Evolutionary conservation across 768 basidiomycete genomes (phyloP).

Genomic region (Naematelia encephala): DNA sequence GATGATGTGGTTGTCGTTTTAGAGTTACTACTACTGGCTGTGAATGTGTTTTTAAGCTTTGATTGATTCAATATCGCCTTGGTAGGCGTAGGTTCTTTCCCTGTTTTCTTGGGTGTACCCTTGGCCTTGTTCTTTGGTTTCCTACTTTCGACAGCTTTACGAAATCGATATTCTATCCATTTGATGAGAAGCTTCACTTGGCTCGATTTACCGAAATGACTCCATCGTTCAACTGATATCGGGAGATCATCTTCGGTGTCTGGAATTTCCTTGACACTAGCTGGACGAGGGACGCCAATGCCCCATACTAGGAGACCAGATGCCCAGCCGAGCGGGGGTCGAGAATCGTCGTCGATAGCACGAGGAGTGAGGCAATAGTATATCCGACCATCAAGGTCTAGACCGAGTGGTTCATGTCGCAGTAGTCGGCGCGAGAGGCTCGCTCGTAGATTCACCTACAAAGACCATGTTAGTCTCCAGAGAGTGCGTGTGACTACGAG

Average conservation of each 20-base stretch:
- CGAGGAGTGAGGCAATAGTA: slow-evolving; percentile 28
- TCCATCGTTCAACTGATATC: slow-evolving; percentile 23
- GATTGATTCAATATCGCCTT: slow-evolving; percentile 2
- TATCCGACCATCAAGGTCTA: slow-evolving; percentile 30
- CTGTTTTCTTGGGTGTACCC: slow-evolving; percentile 4
- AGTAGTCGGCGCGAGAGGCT: slow-evolving; percentile 12
- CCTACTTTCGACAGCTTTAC: slow-evolving; percentile 8
- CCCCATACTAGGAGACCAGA: slow-evolving; percentile 34
- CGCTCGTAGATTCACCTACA: slow-evolving; percentile 25
- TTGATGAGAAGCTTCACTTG: slow-evolving; percentile 17
- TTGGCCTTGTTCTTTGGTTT: slow-evolving; percentile 9
- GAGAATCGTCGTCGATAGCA: slow-evolving; percentile 19
- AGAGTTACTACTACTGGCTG: too few relatives aligned
- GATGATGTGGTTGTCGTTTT: too few relatives aligned
- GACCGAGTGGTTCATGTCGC: slow-evolving; percentile 26
- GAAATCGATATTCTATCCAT: slow-evolving; percentile 23
- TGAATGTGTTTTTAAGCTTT: too few relatives aligned
- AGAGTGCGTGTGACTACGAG: not conserved
- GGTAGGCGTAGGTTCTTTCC: slow-evolving; percentile 3
- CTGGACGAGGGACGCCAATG: slow-evolving; percentile 8
- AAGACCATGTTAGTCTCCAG: not conserved
- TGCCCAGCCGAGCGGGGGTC: slow-evolving; percentile 34
- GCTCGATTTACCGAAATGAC: slow-evolving; percentile 28
- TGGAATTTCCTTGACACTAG: not conserved
- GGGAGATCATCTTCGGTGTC: slow-evolving; percentile 11